Percentiles rank a stretch among this genome's conserved stretches.
phyloP scores from a whole-genome alignment of 257 asterid genomes.

The Penstemon barbatus region DNA sequence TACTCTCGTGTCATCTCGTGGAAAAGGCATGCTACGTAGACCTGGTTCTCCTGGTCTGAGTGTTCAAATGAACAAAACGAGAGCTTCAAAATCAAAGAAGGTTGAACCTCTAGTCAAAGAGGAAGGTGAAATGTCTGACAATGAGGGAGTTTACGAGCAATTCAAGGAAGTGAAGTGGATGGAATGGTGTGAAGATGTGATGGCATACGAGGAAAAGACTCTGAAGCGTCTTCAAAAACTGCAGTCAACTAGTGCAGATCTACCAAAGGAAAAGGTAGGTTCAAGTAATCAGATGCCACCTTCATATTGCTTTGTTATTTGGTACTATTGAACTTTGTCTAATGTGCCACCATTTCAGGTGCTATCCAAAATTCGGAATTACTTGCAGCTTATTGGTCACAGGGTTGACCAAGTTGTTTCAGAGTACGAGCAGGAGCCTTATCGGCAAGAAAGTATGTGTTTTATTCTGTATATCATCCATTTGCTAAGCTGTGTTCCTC shows the following conservation, averaged over 20 bases:
- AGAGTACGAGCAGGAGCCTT: conserved; percentile 69
- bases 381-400: conserved; percentile 93
- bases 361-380: conserved; percentile 77
- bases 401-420: conserved; percentile 83
- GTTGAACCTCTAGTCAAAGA: conserved; percentile 84
- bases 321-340: conserved; percentile 15
- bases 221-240: conserved; percentile 83
- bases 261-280: conserved; percentile 86
- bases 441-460: conserved; percentile 83
- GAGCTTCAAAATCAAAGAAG: conserved; percentile 66
- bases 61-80: conserved; percentile 46
- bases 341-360: conserved; percentile 51
- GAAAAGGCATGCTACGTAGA: conserved; percentile 61
- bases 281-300: conserved; percentile 17
- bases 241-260: conserved; percentile 86
- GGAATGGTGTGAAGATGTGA: conserved; percentile 99
- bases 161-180: conserved; percentile 97
- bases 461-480: conserved; percentile 3
- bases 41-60: conserved; percentile 49
- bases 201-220: conserved; percentile 78
- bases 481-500: neutral
- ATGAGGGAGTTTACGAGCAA: conserved; percentile 91
- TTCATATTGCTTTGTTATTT: conserved; percentile 20
- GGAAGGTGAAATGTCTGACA: conserved; percentile 99
- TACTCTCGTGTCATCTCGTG: conserved; percentile 37